phyloP scores from a whole-genome alignment of 768 basidiomycete species.

The Suillus clintonianus region DNA sequence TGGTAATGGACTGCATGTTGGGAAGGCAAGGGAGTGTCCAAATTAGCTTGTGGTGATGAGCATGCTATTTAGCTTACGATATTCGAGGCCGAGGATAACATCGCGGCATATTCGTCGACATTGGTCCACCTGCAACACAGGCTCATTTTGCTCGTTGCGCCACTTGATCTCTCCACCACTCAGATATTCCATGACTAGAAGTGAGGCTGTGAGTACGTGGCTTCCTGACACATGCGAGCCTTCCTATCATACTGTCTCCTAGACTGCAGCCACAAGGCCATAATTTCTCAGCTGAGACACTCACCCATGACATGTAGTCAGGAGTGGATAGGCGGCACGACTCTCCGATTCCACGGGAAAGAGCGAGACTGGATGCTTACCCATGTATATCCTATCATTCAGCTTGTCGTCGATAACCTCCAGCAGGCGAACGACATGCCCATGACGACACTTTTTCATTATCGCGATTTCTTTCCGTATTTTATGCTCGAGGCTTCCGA shows the following conservation, averaged over 20 bases:
- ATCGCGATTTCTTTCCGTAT: slow-evolving; percentile 95
- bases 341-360: slow-evolving; percentile 14
- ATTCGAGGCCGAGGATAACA: slow-evolving; percentile 92
- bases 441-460: slow-evolving; percentile 95
- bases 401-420: slow-evolving; percentile 95
- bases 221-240: slow-evolving; percentile 9
- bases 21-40: neutral
- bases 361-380: slow-evolving; percentile 50
- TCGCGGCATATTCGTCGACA: slow-evolving; percentile 89
- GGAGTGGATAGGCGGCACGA: slow-evolving; percentile 22
- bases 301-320: slow-evolving; percentile 28
- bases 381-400: slow-evolving; percentile 89
- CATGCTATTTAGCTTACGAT: slow-evolving; percentile 61
- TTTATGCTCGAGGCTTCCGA: slow-evolving; percentile 76
- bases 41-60: neutral
- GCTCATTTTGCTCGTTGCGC: slow-evolving; percentile 63
- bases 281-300: slow-evolving; percentile 31
- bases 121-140: slow-evolving; percentile 81
- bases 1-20: slow-evolving; percentile 83
- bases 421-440: slow-evolving; percentile 84
- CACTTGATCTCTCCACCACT: slow-evolving; percentile 95
- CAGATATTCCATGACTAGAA: slow-evolving; percentile 91
- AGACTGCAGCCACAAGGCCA: slow-evolving; percentile 33
- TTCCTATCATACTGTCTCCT: slow-evolving; percentile 33
- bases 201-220: slow-evolving; percentile 20